phyloP scores from a whole-genome alignment of 371 early-diverging fungal species.

The Blyttiomyces sp. region DNA sequence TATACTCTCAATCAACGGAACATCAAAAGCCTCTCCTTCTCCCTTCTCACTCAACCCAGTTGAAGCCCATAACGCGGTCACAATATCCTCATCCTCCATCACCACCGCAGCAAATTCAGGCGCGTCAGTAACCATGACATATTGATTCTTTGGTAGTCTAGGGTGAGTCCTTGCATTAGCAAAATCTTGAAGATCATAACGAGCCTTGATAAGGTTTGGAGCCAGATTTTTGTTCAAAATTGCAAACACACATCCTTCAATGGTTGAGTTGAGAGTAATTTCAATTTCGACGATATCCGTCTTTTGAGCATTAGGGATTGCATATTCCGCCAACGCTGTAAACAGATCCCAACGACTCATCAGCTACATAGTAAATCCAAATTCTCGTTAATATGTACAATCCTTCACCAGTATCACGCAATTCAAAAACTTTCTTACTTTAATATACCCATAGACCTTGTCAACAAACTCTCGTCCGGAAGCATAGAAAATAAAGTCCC shows the following conservation, averaged over 20 bases:
- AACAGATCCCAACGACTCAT: neutral
- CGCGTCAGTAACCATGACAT: constrained; percentile 36
- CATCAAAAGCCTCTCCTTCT: constrained; percentile 16
- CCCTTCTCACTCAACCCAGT: constrained; percentile 32
- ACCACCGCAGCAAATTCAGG: constrained; percentile 47
- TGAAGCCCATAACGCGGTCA: constrained; percentile 32
- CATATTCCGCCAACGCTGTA: neutral
- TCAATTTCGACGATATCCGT: constrained; percentile 9
- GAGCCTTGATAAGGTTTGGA: constrained; percentile 46
- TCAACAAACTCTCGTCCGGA: constrained; percentile 69
- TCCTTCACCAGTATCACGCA: neutral
- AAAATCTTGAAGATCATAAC: constrained; percentile 62
- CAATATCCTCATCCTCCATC: constrained; percentile 23
- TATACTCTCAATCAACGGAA: constrained; percentile 40
- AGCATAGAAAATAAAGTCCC: constrained; percentile 67
- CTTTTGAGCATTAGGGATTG: neutral
- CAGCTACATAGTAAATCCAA: too few species aligned
- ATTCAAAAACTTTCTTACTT: constrained; percentile 37
- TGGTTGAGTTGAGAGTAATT: constrained; percentile 24
- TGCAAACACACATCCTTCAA: constrained; percentile 63
- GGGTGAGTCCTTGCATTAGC: constrained; percentile 10
- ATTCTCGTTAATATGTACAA: too few species aligned
- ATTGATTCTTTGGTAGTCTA: constrained; percentile 34
- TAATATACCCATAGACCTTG: constrained; percentile 65
- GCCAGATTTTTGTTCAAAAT: constrained; percentile 54